Evolutionary conservation across 805 yeast species (phyloP).

Genomic region (Spathaspora hagerdaliae): DNA sequence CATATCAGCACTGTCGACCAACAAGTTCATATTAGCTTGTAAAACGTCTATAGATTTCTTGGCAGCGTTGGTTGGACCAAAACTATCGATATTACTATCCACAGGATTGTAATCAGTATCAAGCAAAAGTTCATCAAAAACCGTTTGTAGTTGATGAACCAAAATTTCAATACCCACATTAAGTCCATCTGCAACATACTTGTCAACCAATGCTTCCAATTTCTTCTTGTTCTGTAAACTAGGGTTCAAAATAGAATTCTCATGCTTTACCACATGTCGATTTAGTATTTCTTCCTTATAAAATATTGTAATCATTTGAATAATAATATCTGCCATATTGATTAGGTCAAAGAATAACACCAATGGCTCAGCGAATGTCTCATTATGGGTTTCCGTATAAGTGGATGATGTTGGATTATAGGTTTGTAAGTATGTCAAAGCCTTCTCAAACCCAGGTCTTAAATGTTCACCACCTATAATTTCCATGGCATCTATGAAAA

Average conservation of each 20-base stretch:
- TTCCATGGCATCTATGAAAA: conserved; percentile 64
- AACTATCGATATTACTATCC: conserved; percentile 4
- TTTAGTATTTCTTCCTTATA: conserved; percentile 77
- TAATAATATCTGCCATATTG: conserved; percentile 86
- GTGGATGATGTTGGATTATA: conserved; percentile 57
- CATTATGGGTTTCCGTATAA: conserved; percentile 21
- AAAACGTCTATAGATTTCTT: conserved; percentile 56
- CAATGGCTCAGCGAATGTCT: conserved; percentile 69
- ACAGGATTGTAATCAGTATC: conserved; percentile 57
- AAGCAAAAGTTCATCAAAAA: conserved; percentile 48
- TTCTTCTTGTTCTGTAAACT: conserved; percentile 75
- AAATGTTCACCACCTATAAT: conserved; percentile 71
- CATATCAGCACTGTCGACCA: conserved; percentile 82
- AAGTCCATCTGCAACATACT: conserved; percentile 86
- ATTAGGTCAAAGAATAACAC: conserved; percentile 86
- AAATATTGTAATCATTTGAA: conserved; percentile 88
- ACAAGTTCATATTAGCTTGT: conserved; percentile 64
- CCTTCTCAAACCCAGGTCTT: conserved; percentile 80
- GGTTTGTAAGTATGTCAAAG: conserved; percentile 61
- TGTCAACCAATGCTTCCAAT: conserved; percentile 79
- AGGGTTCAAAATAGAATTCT: conserved; percentile 72
- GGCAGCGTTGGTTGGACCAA: conserved; percentile 57
- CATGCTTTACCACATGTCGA: conserved; percentile 58
- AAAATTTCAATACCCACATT: conserved; percentile 89
- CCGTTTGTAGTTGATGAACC: conserved; percentile 71